Base-by-base conservation (phyloP, 441 rosid genomes). In the Brassica balearica region DNA sequence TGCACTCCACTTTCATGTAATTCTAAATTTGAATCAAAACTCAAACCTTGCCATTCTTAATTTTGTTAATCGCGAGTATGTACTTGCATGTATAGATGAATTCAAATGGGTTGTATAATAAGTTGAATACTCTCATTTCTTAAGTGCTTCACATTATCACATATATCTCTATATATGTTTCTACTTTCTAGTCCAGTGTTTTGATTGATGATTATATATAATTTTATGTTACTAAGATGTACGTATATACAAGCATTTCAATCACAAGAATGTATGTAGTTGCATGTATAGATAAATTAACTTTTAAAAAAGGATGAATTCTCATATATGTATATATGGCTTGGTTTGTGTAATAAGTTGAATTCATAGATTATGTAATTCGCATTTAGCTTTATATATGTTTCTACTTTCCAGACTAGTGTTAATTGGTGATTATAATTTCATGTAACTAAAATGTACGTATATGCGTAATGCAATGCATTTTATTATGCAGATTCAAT, bases 1-100 rank as follows among this genome's bases (percentile, higher is more conserved):
- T 29, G 19, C 8, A 14, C 19, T 72, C 68, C 46, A 12, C 25
- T 59, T 71, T 36, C 74, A 59, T 71, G 38, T 59, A 22, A 71
- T 9, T 4, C n/a, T n/a, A 11, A 36, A 65, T 17, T 17, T 15
- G 11, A 65, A 65, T 34, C 1, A 56, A 34, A 56, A 32, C n/a
- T 58, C 55, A 34, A 59, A 59, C 5, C 27, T 6, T 15, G 8
- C n/a, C 62, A 29, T 19, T 25, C 4, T 9, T 46, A 62, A 2
- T 15, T 43, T 1, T 68, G 43, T 2, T 46, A 46, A 9, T 53
- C 46, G 27, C 73, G 17, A 15, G 25, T 48, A n/a, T 6, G 32
- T 48, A 14, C 14, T 27, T 43, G 29, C 8, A 29, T 63, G 6
- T 29, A 7, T 29, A 12, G 1, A 25, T 61, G 15, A 11, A 46